phyloP scores from a whole-genome alignment of 2,329 filamentous ascomycete genomes.

The Clarireedia paspali region DNA sequence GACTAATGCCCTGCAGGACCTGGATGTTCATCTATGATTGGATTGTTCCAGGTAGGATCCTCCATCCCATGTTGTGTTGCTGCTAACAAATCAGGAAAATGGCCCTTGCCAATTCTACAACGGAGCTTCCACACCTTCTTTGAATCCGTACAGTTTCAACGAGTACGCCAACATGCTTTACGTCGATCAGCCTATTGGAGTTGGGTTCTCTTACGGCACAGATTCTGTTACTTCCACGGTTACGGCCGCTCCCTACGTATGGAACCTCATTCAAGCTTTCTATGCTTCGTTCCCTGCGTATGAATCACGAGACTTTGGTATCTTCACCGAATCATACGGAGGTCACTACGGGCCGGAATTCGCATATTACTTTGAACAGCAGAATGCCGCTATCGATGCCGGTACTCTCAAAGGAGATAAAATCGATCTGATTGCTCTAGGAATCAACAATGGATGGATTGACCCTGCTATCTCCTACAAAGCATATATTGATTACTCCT shows the following conservation, averaged over 20 bases:
- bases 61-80: no score
- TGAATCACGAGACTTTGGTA: conserved; percentile 47
- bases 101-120: conserved; percentile 36
- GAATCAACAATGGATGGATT: conserved; percentile 31
- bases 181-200: conserved; percentile 33
- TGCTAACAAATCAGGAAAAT: conserved; percentile 29
- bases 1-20: conserved; percentile 25
- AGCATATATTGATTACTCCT: conserved; percentile 23
- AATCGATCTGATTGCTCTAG: conserved; percentile 29
- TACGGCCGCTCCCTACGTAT: conserved; percentile 42
- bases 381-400: conserved; percentile 43
- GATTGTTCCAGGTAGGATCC: conserved; percentile 45
- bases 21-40: conserved; percentile 47
- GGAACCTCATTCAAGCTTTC: conserved; percentile 52
- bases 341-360: conserved; percentile 53
- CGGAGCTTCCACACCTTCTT: conserved; percentile 32
- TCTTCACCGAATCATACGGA: conserved; percentile 47
- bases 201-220: conserved; percentile 36
- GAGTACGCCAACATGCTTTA: conserved; percentile 35
- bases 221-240: conserved; percentile 38
- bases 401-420: conserved; percentile 32
- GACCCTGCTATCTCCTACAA: conserved; percentile 51
- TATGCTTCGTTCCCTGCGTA: conserved; percentile 57
- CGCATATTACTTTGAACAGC: conserved; percentile 45
- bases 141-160: conserved; percentile 36